These are phyloP conservation scores for Microcos paniculata DNA, from an alignment of 345 rosid species.

Conservation along the genomic window DNA sequence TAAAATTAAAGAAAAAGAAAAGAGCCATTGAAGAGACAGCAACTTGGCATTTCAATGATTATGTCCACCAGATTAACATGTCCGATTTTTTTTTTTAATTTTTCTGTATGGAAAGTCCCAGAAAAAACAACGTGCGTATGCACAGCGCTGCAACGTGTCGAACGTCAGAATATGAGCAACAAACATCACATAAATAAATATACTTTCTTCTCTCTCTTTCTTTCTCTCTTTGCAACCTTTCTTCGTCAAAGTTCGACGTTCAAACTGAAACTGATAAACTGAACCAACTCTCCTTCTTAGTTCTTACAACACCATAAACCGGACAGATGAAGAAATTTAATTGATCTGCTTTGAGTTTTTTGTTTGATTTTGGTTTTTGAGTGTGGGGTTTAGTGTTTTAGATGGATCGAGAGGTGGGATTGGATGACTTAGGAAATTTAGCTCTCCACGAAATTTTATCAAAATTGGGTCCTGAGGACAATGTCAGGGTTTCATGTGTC, in stretches of 20 bases:
- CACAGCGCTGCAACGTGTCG: background rate
- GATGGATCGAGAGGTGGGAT: conserved; percentile 36
- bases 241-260: background rate
- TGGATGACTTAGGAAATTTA: conserved; percentile 67
- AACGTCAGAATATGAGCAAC: background rate
- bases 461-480: conserved; percentile 49
- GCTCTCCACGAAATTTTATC: conserved; percentile 51
- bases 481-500: conserved; percentile 54
- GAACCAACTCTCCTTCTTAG: no score
- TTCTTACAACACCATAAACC: background rate
- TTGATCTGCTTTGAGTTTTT: background rate
- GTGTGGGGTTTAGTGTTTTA: background rate
- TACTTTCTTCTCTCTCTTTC: background rate
- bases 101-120: no score
- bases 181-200: no score
- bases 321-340: background rate
- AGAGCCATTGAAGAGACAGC: no score
- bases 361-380: background rate
- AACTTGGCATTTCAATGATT: no score
- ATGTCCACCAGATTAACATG: no score
- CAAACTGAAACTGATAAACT: background rate
- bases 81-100: no score
- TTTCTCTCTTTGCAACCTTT: background rate
- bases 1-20: no score
- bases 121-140: no score